Conservation (phyloP, 208 protist species). For the Phytomonas francai region DNA sequence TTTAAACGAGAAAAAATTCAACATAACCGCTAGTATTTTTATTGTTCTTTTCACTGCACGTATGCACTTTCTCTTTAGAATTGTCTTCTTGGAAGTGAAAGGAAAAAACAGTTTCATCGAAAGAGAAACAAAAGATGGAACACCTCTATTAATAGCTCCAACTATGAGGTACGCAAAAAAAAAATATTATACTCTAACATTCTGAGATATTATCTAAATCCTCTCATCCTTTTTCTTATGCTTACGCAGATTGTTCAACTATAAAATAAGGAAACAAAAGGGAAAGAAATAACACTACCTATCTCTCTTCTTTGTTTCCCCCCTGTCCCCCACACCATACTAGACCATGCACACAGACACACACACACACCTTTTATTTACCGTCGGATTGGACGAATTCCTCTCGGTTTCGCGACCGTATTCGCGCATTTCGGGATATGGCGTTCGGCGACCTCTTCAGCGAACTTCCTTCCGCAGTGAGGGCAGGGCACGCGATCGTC, state of each 20-base stretch:
- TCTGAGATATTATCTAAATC: neutral
- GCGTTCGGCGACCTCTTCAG: conserved; percentile 57
- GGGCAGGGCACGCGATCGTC: conserved; percentile 83
- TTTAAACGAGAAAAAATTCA: neutral
- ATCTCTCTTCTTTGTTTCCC: neutral
- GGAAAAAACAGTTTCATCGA: conserved; percentile 9
- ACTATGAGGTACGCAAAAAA: conserved; percentile 17
- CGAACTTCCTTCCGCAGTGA: conserved; percentile 87
- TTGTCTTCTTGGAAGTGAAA: neutral
- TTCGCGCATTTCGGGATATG: conserved; percentile 89
- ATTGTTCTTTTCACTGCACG: conserved; percentile 2
- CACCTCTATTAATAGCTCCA: neutral
- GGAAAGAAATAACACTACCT: conserved; percentile 1
- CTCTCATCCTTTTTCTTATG: conserved; percentile 12
- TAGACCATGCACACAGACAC: neutral
- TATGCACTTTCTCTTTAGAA: neutral
- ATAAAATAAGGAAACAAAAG: conserved; percentile 7
- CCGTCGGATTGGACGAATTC: conserved; percentile 51
- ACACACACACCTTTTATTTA: conserved; percentile 13
- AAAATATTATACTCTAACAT: conserved; percentile 1
- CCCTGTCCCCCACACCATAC: neutral
- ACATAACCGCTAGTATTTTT: neutral
- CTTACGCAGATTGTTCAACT: conserved; percentile 9
- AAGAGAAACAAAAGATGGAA: conserved; percentile 15
- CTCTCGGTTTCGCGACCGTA: conserved; percentile 84